phyloP scores from a whole-genome alignment of 495 filamentous ascomycete species.

The Rusavskia elegans region DNA sequence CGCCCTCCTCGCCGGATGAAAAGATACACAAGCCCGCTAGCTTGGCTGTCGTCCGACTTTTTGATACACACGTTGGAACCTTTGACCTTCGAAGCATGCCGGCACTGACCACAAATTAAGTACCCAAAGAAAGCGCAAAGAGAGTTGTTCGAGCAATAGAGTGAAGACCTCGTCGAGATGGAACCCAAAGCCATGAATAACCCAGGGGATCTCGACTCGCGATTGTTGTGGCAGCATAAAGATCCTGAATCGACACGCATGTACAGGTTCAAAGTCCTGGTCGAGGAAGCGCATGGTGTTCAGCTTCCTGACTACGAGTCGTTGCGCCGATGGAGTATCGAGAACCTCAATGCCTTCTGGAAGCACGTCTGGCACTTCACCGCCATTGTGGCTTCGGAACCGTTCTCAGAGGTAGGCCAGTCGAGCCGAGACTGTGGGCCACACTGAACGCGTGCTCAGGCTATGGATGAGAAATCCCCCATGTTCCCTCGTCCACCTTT shows the following conservation, averaged over 20 bases:
- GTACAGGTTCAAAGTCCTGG: conserved; percentile 48
- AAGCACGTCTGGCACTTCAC: conserved; percentile 71
- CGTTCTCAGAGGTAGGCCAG: conserved; percentile 37
- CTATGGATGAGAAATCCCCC: conserved; percentile 42
- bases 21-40: too few relatives aligned
- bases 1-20: too few relatives aligned
- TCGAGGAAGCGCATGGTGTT: conserved; percentile 51
- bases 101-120: too few relatives aligned
- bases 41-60: too few relatives aligned
- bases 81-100: too few relatives aligned
- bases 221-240: conserved; percentile 52
- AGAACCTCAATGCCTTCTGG: conserved; percentile 67
- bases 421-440: not conserved
- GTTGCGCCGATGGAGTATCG: conserved; percentile 72
- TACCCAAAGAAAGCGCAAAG: too few relatives aligned
- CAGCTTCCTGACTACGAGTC: conserved; percentile 47
- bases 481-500: conserved; percentile 81
- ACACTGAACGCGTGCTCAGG: conserved; percentile 29
- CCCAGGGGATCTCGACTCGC: not conserved
- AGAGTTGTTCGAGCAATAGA: too few relatives aligned
- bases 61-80: too few relatives aligned
- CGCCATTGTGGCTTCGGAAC: conserved; percentile 49
- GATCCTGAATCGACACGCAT: conserved; percentile 50
- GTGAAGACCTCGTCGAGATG: not conserved
- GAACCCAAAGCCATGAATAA: not conserved